Evolutionary conservation across 2,329 filamentous ascomycete genomes (phyloP).

Genomic region (Tothia fuscella): DNA sequence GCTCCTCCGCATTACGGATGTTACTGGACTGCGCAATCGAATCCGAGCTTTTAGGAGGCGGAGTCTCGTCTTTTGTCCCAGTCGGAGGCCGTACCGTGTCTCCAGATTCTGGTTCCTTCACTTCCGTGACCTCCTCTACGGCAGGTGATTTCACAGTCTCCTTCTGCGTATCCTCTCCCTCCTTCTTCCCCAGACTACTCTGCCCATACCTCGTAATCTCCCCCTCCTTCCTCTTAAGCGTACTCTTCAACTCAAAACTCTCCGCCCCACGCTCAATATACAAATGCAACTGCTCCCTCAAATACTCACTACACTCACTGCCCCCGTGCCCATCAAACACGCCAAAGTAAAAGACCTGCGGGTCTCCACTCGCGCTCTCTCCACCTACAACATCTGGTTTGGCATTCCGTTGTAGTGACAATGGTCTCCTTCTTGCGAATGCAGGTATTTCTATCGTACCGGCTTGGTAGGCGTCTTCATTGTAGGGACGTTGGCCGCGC

Average conservation of each 20-base stretch:
- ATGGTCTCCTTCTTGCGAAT: slow-evolving; percentile 73
- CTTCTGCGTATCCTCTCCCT: slow-evolving; percentile 1
- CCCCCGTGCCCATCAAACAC: slow-evolving; percentile 96
- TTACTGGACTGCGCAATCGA: slow-evolving; percentile 31
- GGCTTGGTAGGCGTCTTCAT: slow-evolving; percentile 89
- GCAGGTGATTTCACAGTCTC: slow-evolving; percentile 19
- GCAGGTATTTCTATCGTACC: slow-evolving; percentile 88
- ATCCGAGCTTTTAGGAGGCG: slow-evolving; percentile 3
- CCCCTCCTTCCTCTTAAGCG: slow-evolving; percentile 39
- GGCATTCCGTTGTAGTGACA: slow-evolving; percentile 34
- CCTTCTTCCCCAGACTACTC: slow-evolving; percentile 4
- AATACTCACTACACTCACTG: slow-evolving; percentile 72
- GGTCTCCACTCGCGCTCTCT: slow-evolving; percentile 71
- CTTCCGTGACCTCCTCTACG: slow-evolving; percentile 31
- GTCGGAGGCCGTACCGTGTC: slow-evolving; percentile 15
- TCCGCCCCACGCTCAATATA: slow-evolving; percentile 77
- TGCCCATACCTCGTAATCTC: slow-evolving; percentile 10
- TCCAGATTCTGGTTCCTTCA: slow-evolving; percentile 21
- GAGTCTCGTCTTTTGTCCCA: slow-evolving; percentile 6
- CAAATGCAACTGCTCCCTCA: slow-evolving; percentile 71
- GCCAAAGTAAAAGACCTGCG: slow-evolving; percentile 94
- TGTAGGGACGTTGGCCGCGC: slow-evolving; percentile 73
- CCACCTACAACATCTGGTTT: slow-evolving; percentile 53
- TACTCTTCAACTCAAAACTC: slow-evolving; percentile 68
- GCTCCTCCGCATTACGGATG: slow-evolving; percentile 48